These are phyloP conservation scores for Theobroma cacao DNA, from an alignment of 345 rosid genomes.

Conservation along the genomic window DNA sequence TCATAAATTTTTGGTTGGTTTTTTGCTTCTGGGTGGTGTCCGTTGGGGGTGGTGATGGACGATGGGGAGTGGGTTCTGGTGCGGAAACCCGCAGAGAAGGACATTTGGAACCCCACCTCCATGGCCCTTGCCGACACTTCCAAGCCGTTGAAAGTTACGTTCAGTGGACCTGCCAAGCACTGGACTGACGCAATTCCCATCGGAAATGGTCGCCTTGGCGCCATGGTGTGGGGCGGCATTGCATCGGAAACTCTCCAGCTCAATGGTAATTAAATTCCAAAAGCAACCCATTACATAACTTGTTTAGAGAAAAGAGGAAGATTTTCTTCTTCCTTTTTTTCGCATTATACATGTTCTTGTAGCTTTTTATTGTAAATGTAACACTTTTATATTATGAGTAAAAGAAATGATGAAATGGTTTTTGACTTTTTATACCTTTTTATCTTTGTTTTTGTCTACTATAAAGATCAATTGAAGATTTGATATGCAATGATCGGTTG, in stretches of 20 bases:
- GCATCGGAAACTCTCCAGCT: conserved; percentile 67
- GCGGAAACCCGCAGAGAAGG: conserved; percentile 49
- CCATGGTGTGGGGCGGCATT: conserved; percentile 93
- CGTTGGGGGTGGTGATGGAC: background rate
- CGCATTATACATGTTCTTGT: too few relatives aligned
- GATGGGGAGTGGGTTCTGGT: conserved; percentile 45
- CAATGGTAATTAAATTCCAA: conserved; percentile 47
- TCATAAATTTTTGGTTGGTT: too few relatives aligned
- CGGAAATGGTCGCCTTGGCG: conserved; percentile 91
- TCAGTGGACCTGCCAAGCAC: conserved; percentile 60
- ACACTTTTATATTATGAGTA: background rate
- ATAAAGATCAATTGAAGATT: background rate
- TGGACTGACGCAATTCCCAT: conserved; percentile 92
- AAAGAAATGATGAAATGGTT: background rate
- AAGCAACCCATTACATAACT: background rate
- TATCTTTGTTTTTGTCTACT: background rate
- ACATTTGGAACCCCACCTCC: conserved; percentile 41
- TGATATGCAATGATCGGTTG: background rate
- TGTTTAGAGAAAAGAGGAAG: background rate
- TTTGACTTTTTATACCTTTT: background rate
- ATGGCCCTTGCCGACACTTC: conserved; percentile 29
- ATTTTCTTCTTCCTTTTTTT: background rate
- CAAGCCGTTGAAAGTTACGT: conserved; percentile 58
- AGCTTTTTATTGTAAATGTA: too few relatives aligned
- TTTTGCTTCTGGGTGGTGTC: background rate